Conservation (phyloP, 2,329 filamentous ascomycete genomes). For the Verticillium zaregamsianum region DNA sequence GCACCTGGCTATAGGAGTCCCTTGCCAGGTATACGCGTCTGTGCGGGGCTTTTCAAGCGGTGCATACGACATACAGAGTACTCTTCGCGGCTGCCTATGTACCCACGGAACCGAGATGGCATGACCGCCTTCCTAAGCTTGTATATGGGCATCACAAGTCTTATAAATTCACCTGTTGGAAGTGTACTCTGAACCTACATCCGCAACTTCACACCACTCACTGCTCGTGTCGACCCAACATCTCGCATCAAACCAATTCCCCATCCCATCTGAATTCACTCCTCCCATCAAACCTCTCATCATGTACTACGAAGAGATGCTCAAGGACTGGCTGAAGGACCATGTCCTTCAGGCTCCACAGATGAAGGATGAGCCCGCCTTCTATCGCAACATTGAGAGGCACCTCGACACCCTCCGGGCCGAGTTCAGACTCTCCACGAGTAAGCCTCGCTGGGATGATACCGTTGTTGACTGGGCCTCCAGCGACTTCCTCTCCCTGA, state of each 20-base stretch:
- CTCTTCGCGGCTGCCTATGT: neutral
- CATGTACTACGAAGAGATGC: neutral
- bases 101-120: neutral
- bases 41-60: neutral
- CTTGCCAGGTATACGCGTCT: neutral
- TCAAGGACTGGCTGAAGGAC: neutral
- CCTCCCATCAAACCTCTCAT: neutral
- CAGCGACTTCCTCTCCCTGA: conserved; percentile 62
- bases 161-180: neutral
- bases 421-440: conserved; percentile 20
- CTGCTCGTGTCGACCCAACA: neutral
- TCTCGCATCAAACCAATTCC: neutral
- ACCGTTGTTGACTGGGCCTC: conserved; percentile 53
- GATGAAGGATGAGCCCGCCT: neutral
- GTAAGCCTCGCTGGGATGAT: conserved; percentile 9
- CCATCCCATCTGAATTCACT: neutral
- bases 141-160: neutral
- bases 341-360: neutral
- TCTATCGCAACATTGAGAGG: conserved; percentile 25
- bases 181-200: neutral
- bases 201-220: neutral
- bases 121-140: neutral
- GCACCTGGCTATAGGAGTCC: neutral
- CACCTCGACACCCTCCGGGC: conserved; percentile 21
- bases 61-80: neutral